phyloP scores from a whole-genome alignment of 441 rosid species.

The Erodium trifolium region DNA sequence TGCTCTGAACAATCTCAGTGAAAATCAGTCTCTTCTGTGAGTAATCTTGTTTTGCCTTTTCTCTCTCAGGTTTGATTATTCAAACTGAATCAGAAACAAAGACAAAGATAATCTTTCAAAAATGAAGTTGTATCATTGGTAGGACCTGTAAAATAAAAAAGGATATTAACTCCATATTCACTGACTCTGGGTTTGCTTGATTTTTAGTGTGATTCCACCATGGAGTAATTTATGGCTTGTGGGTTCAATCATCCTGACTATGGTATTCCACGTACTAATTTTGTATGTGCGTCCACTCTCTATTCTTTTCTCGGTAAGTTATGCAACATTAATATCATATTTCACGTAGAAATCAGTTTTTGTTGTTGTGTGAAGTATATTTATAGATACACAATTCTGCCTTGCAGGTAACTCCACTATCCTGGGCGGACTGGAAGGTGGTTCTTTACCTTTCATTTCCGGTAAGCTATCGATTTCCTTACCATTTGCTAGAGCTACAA shows the following conservation, averaged over 20 bases:
- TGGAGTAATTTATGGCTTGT: slow-evolving; percentile 99
- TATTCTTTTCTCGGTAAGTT: slow-evolving; percentile 87
- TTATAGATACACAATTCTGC: slow-evolving; percentile 20
- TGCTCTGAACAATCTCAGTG: slow-evolving; percentile 96
- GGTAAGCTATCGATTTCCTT: slow-evolving; percentile 34
- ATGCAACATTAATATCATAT: slow-evolving; percentile 7
- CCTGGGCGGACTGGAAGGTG: slow-evolving; percentile 87
- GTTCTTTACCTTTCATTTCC: slow-evolving; percentile 94
- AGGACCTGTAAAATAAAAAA: not conserved
- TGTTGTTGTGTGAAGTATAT: not conserved
- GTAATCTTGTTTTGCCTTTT: slow-evolving; percentile 24
- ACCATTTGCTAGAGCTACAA: not conserved
- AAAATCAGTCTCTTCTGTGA: slow-evolving; percentile 94
- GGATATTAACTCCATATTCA: not conserved
- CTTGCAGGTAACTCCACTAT: slow-evolving; percentile 81
- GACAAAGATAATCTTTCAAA: not conserved
- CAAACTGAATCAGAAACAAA: not conserved
- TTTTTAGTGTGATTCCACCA: slow-evolving; percentile 78
- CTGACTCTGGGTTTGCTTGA: slow-evolving; percentile 18
- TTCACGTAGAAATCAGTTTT: not conserved
- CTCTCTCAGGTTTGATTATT: not conserved
- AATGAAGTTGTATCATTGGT: not conserved
- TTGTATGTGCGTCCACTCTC: slow-evolving; percentile 80
- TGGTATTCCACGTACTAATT: slow-evolving; percentile 80
- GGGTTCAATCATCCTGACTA: slow-evolving; percentile 77